phyloP scores from a whole-genome alignment of 2,329 filamentous ascomycete genomes.

The Colletotrichum aenigma region DNA sequence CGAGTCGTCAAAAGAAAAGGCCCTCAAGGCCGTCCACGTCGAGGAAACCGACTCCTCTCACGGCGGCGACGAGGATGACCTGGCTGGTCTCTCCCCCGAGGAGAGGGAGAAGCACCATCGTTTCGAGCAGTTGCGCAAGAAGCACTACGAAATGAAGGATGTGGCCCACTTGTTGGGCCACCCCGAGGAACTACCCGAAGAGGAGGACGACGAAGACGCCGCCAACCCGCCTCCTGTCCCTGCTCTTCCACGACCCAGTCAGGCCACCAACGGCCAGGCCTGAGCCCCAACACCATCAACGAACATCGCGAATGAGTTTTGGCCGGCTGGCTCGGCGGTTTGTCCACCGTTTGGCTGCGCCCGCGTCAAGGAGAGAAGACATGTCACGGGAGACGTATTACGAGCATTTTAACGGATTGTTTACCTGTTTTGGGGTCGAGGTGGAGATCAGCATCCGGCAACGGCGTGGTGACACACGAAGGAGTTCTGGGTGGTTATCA shows the following conservation, averaged over 20 bases:
- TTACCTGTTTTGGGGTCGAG: constrained; percentile 13
- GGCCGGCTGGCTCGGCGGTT: not conserved
- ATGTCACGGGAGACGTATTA: not conserved
- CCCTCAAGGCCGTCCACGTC: constrained; percentile 68
- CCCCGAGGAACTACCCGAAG: constrained; percentile 68
- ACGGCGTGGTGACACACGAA: constrained; percentile 18
- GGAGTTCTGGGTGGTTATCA: constrained; percentile 22
- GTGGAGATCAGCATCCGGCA: constrained; percentile 22
- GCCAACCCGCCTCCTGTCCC: constrained; percentile 43
- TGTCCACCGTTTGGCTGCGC: not conserved
- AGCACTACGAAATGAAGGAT: constrained; percentile 98
- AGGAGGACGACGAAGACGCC: constrained; percentile 56
- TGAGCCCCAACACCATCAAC: not conserved
- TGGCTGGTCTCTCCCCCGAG: constrained; percentile 65
- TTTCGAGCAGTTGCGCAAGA: constrained; percentile 92
- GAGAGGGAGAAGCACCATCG: constrained; percentile 89
- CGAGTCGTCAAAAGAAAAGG: constrained; percentile 34
- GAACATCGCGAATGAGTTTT: not conserved
- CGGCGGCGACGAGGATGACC: constrained; percentile 62
- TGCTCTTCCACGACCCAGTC: constrained; percentile 37
- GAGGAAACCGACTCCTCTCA: constrained; percentile 59
- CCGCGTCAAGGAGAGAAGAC: not conserved
- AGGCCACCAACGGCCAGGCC: constrained; percentile 19
- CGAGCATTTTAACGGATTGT: constrained; percentile 13
- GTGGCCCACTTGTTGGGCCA: constrained; percentile 87